phyloP scores from a whole-genome alignment of 768 basidiomycete species.

The Daedaleopsis sinensis region DNA sequence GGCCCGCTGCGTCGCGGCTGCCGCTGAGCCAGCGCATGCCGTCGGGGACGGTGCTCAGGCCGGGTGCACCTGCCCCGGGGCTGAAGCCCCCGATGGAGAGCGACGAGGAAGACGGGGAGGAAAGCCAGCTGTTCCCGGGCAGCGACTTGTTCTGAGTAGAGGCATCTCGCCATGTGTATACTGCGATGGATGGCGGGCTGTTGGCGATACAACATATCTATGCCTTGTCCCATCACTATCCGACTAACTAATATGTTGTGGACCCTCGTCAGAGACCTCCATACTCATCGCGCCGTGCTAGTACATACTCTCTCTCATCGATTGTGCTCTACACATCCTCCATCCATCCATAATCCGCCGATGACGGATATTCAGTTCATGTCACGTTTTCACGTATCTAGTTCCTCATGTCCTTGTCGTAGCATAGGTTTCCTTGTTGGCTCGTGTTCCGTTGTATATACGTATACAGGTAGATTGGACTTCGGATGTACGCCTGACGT shows the following conservation, averaged over 20 bases:
- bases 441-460: slow-evolving; percentile 11
- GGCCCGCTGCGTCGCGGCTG: slow-evolving; percentile 13
- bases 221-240: neutral
- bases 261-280: neutral
- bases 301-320: neutral
- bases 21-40: slow-evolving; percentile 21
- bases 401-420: slow-evolving; percentile 3
- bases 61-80: slow-evolving; percentile 5
- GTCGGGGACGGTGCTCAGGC: slow-evolving; percentile 7
- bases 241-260: slow-evolving; percentile 10
- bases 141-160: slow-evolving; percentile 43
- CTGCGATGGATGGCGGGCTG: neutral
- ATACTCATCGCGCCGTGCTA: no score
- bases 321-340: neutral
- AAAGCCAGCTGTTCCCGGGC: slow-evolving; percentile 45
- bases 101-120: slow-evolving; percentile 31
- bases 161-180: neutral
- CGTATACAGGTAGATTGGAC: slow-evolving; percentile 13
- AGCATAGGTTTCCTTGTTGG: slow-evolving; percentile 14
- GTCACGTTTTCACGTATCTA: slow-evolving; percentile 14
- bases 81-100: slow-evolving; percentile 26
- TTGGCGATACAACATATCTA: neutral
- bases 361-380: neutral
- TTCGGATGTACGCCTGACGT: neutral
- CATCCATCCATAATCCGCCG: neutral